Conservation (phyloP, 306 rosid genomes). For the Dryas drummondii region DNA sequence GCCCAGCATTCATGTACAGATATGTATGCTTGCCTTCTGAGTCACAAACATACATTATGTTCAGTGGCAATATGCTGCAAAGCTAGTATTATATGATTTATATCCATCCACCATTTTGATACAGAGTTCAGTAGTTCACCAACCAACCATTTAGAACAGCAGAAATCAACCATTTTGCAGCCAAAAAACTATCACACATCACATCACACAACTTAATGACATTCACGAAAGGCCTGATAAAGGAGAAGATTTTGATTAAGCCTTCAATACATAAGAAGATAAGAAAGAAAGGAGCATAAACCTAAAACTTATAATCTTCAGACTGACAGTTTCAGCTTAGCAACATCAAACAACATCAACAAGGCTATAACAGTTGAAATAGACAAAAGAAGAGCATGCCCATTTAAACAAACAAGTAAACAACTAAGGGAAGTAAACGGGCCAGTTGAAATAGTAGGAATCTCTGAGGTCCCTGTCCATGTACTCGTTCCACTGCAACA, state of each 20-base stretch:
- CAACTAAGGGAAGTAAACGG: slow-evolving; percentile 68
- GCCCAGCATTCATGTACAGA: not conserved
- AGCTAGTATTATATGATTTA: not conserved
- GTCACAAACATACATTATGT: too few relatives aligned
- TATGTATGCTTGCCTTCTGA: not conserved
- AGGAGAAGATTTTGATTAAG: not conserved
- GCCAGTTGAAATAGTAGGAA: slow-evolving; percentile 74
- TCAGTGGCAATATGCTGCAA: not conserved
- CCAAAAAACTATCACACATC: not conserved
- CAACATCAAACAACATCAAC: not conserved
- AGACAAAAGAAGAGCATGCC: slow-evolving; percentile 8
- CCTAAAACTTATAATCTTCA: not conserved
- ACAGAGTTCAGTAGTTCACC: too few relatives aligned
- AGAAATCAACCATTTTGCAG: not conserved
- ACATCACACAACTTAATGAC: not conserved
- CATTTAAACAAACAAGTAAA: slow-evolving; percentile 3
- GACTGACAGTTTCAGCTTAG: not conserved
- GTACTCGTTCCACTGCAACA: slow-evolving; percentile 82
- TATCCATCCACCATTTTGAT: too few relatives aligned
- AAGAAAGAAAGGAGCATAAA: not conserved
- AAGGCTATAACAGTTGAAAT: not conserved
- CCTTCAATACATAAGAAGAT: not conserved
- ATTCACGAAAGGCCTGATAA: not conserved
- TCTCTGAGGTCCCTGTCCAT: slow-evolving; percentile 66
- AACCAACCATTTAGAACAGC: not conserved